Evolutionary conservation across 106 monocot species (phyloP).

Genomic region (Dioscorea dumetorum): DNA sequence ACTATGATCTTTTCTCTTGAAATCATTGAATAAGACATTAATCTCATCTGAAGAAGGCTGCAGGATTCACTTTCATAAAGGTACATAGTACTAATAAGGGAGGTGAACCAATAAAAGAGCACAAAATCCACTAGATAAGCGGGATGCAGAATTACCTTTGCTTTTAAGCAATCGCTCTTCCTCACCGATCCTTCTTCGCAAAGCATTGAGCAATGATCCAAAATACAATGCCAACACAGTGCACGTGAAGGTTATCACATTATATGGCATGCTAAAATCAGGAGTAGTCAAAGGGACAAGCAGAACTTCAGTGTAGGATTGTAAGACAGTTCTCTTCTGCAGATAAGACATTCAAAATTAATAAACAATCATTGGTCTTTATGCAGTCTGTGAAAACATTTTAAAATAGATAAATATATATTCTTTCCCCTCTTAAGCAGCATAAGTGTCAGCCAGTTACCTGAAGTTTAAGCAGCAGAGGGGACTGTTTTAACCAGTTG

Average conservation of each 20-base stretch:
- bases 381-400: not conserved
- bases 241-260: constrained; percentile 96
- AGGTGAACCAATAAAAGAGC: not conserved
- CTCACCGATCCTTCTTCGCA: constrained; percentile 71
- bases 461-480: constrained; percentile 55
- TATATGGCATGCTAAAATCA: constrained; percentile 99
- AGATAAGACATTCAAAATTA: too few relatives aligned
- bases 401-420: not conserved
- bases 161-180: constrained; percentile 67
- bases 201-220: constrained; percentile 87
- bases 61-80: not conserved
- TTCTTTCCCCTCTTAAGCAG: not conserved
- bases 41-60: not conserved
- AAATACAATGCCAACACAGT: constrained; percentile 94
- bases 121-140: not conserved
- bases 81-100: not conserved
- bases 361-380: too few relatives aligned
- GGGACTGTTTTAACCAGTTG: constrained; percentile 20
- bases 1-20: not conserved
- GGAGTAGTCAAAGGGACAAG: constrained; percentile 95
- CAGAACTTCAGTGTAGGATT: constrained; percentile 84
- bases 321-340: constrained; percentile 55
- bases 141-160: constrained; percentile 41
- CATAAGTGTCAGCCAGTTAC: constrained; percentile 21
- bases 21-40: not conserved